Evolutionary conservation across 192 early-diverging fungal species (phyloP), one percentile per base, ranked within the genome.

Genomic region (Irineochytrium annulatum): DNA sequence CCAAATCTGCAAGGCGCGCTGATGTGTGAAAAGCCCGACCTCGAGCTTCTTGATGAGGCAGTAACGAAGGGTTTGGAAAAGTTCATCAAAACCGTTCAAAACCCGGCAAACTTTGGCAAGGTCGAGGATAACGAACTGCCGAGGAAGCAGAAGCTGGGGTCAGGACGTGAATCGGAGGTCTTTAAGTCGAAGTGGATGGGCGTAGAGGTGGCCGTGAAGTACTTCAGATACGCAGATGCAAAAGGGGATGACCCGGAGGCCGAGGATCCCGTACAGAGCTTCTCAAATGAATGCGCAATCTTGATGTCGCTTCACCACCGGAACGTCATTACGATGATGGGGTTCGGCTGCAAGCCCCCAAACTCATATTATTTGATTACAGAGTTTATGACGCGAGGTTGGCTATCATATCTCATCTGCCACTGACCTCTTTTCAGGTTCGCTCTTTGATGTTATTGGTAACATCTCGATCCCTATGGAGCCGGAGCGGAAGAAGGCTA

Each of bases 171-270:
- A 22, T 22, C 56, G 0, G 39, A 39, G 19, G 39, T 37, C 5
- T 39, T 22, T 14, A 41, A 27, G 16, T 20, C 56, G 33, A 22
- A 13, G 24, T 39, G 39, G 22, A 57, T 57, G 34, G 39, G 56
- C 33, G 14, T 24, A 14, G 32, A 41, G 56, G 32, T 41, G 14
- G 34, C 22, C 0, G 56, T 22, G 24, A 57, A 39, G 22, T 22
- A 32, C 37, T 33, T 39, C 17, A 1, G 63, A 30, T 14, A 70
- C 35, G 24, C 72, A 35, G 5, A 61, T 11, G 28, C 30, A 26
- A n/a, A 67, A 67, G 19, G 19, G 6, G 58, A 59, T n/a, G 60
- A 48, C 3, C 19, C 30, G 5, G 30, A 6, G 20, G 13, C 52
- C 30, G 11, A 20, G 3, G 37, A 39, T 17, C 13, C 6, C 27